phyloP scores from a whole-genome alignment of 1,284 basidiomycete species.

The Leccinum ponderosum region DNA sequence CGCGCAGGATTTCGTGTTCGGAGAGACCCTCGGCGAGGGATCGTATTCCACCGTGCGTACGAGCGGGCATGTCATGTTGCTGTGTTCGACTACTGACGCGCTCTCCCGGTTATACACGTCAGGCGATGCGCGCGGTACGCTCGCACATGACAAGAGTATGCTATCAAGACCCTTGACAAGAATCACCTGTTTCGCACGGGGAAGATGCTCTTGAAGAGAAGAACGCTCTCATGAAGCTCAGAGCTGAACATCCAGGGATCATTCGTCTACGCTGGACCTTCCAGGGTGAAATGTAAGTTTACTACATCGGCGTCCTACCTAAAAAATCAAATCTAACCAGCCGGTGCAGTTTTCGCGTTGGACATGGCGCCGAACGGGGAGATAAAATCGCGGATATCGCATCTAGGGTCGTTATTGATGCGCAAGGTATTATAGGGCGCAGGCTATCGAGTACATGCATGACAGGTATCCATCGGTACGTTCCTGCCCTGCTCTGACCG shows the following conservation, averaged over 20 bases:
- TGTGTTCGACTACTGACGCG: not conserved
- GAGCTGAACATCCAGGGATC: constrained; percentile 79
- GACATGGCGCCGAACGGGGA: constrained; percentile 90
- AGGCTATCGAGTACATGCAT: constrained; percentile 90
- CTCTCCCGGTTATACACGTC: constrained; percentile 5
- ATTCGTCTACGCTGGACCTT: constrained; percentile 83
- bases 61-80: not conserved
- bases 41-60: constrained; percentile 73
- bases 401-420: constrained; percentile 84
- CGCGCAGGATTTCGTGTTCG: constrained; percentile 69
- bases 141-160: constrained; percentile 63
- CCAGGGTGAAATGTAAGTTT: constrained; percentile 72
- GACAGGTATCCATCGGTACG: constrained; percentile 78
- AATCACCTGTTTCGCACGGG: constrained; percentile 67
- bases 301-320: not conserved
- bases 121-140: constrained; percentile 66
- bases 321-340: not conserved
- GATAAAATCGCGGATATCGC: constrained; percentile 79
- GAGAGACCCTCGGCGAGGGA: constrained; percentile 70
- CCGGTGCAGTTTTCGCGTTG: constrained; percentile 78
- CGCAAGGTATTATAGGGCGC: constrained; percentile 83
- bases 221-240: constrained; percentile 60
- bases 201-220: constrained; percentile 67
- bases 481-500: constrained; percentile 5
- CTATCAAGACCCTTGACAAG: constrained; percentile 80